These are phyloP conservation scores for Platanus orientalis DNA, from an alignment of 164 flowering plant genomes.

Conservation along the genomic window DNA sequence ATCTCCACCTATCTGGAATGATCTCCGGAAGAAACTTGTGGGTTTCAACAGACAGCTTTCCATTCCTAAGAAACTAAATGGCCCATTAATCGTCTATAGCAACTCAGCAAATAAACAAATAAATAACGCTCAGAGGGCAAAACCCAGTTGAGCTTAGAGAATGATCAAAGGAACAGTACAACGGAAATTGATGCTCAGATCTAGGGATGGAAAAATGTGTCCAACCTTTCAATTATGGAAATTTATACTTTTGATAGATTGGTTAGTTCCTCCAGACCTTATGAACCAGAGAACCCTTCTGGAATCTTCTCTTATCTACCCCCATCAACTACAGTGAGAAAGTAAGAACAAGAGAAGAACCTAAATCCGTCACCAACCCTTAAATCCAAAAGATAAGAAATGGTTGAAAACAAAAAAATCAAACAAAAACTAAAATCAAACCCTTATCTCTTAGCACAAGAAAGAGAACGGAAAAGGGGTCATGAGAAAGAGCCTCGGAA, in stretches of 20 bases:
- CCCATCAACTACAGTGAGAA: conserved; percentile 4
- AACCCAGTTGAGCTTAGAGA: neutral
- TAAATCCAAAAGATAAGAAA: neutral
- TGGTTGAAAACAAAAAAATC: neutral
- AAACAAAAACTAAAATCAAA: conserved; percentile 13
- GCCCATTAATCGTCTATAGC: neutral
- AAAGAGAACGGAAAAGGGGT: conserved; percentile 15
- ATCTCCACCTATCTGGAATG: conserved; percentile 7
- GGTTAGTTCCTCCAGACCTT: conserved; percentile 6
- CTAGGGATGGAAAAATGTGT: conserved; percentile 16
- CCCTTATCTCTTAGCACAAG: conserved; percentile 23
- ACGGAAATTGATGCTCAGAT: conserved; percentile 18
- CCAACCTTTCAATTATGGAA: conserved; percentile 12
- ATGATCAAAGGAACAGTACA: conserved; percentile 6
- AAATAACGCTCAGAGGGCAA: neutral
- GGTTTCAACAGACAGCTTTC: conserved; percentile 3
- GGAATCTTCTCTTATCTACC: conserved; percentile 13
- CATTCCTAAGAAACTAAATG: conserved; percentile 13
- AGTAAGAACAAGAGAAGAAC: neutral
- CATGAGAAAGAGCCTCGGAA: conserved; percentile 25
- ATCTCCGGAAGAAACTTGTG: neutral
- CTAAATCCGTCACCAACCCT: conserved; percentile 7
- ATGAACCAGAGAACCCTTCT: conserved; percentile 7
- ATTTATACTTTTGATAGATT: neutral
- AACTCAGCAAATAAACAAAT: neutral